Conservation (phyloP, 176 grass and related monocot genomes). For the Carex parvula region DNA sequence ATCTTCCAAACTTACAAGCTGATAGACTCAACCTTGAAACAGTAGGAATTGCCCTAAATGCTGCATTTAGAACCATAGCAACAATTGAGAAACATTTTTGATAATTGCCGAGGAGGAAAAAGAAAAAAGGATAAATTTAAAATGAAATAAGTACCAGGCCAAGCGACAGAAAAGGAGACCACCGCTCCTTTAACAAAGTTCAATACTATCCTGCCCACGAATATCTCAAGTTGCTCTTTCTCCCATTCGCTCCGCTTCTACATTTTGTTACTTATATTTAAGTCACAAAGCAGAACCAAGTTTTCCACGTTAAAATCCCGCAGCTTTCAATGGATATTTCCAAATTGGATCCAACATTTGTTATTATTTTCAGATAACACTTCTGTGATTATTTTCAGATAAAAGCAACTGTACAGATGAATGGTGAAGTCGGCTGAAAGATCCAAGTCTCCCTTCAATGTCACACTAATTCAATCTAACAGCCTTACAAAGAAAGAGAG, state of each 20-base stretch:
- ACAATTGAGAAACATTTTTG: neutral
- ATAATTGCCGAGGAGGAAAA: neutral
- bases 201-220: neutral
- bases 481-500: neutral
- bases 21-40: slow-evolving; percentile 21
- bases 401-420: neutral
- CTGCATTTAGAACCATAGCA: slow-evolving; percentile 8
- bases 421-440: neutral
- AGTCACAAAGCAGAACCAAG: neutral
- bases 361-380: too few species aligned
- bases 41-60: slow-evolving; percentile 18
- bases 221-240: neutral
- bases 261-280: neutral
- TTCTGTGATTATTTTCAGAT: too few species aligned
- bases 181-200: slow-evolving; percentile 14
- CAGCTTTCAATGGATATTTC: slow-evolving; percentile 3
- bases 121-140: slow-evolving; percentile 5
- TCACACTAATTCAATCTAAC: neutral
- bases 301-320: neutral
- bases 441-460: neutral
- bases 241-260: slow-evolving; percentile 23
- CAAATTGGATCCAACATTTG: neutral
- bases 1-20: slow-evolving; percentile 16
- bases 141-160: slow-evolving; percentile 22
- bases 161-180: slow-evolving; percentile 16